Percentiles rank a stretch among this genome's conserved stretches.
Conservation (phyloP, 2,329 filamentous ascomycete species). For the Xylaria sp. region DNA sequence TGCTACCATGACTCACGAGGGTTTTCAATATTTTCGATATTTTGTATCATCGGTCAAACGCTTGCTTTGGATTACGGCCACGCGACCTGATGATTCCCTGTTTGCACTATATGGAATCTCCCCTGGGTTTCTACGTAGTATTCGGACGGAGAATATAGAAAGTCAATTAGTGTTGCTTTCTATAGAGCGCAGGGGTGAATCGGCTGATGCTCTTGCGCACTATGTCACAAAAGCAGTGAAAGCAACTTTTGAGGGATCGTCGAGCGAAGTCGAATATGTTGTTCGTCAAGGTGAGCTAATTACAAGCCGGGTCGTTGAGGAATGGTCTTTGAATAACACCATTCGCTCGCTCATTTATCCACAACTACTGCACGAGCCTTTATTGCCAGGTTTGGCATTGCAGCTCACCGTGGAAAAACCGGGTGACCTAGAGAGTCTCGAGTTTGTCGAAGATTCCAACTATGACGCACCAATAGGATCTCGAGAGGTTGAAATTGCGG, state of each 20-base stretch:
- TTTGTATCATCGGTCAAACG: conserved; percentile 39
- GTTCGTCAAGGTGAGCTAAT: conserved; percentile 31
- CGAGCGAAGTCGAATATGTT: conserved; percentile 38
- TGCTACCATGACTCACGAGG: conserved; percentile 40
- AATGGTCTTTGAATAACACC: conserved; percentile 23
- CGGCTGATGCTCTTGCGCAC: conserved; percentile 7
- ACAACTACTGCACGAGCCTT: conserved; percentile 20
- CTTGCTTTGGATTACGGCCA: conserved; percentile 46
- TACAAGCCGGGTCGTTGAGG: conserved; percentile 32
- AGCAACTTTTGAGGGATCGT: conserved; percentile 33
- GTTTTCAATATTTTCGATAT: conserved; percentile 41
- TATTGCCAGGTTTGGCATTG: neutral
- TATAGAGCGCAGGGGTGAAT: conserved; percentile 35
- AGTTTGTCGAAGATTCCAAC: neutral
- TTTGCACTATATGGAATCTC: conserved; percentile 39
- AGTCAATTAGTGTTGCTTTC: conserved; percentile 43
- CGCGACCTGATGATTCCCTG: conserved; percentile 33
- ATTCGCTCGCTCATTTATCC: conserved; percentile 32
- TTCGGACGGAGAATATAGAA: conserved; percentile 45
- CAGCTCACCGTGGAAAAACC: neutral
- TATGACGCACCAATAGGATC: conserved; percentile 1
- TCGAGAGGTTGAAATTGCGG: conserved; percentile 40
- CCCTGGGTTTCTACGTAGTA: conserved; percentile 45
- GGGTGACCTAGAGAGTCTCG: conserved; percentile 8
- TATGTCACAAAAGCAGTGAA: conserved; percentile 39